Percentiles rank a stretch among this genome's conserved stretches.
Conservation (phyloP, 306 rosid species). For the Castanopsis chinensis region DNA sequence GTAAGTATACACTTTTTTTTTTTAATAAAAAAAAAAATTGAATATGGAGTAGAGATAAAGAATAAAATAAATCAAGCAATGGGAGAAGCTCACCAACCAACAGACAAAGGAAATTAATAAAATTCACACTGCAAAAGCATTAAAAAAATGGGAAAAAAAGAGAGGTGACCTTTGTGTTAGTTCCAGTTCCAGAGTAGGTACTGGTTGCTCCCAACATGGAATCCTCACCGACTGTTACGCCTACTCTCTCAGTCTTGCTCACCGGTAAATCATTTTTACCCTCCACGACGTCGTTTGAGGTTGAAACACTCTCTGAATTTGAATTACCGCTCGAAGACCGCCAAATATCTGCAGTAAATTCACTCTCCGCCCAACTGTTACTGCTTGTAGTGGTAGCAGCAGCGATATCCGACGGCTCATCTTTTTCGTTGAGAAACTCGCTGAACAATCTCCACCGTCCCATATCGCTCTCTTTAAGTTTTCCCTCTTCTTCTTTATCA, state of each 20-base stretch:
- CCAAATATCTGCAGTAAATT: conserved; percentile 32
- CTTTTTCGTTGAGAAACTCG: conserved; percentile 24
- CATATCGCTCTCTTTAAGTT: background rate
- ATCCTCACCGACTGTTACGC: conserved; percentile 31
- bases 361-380: conserved; percentile 60
- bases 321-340: conserved; percentile 24
- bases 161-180: conserved; percentile 36
- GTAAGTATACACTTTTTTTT: too few species aligned
- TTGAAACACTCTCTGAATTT: conserved; percentile 14
- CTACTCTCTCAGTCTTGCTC: conserved; percentile 7
- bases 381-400: background rate
- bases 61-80: background rate
- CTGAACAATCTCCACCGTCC: conserved; percentile 38
- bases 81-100: background rate
- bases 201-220: background rate
- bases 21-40: too few species aligned
- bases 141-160: background rate
- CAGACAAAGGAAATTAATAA: background rate
- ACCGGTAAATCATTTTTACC: background rate
- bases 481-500: background rate
- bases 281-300: conserved; percentile 27
- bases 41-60: too few species aligned
- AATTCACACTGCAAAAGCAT: background rate
- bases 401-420: conserved; percentile 22
- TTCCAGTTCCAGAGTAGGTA: background rate